These are phyloP conservation scores for Rhodotorula sphaerocarpa DNA, from an alignment of 768 basidiomycete genomes.

Conservation along the genomic window DNA sequence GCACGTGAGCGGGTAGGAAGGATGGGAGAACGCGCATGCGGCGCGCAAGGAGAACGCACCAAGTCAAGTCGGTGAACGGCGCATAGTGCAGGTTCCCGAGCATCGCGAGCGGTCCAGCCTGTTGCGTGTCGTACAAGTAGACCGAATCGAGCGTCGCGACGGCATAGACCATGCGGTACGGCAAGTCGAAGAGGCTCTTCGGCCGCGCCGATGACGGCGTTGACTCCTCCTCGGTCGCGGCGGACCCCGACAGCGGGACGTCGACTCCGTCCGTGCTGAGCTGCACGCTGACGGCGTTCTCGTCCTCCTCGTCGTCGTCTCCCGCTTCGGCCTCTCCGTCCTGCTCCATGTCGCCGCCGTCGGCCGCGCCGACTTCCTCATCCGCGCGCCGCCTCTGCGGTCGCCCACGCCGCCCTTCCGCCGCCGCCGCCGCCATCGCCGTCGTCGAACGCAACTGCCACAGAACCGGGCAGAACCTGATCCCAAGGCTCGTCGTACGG, in stretches of 20 bases:
- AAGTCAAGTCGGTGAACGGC: slow-evolving; percentile 92
- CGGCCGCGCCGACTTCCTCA: no score
- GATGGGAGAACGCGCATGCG: not conserved
- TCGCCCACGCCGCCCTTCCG: not conserved
- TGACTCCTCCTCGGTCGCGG: slow-evolving; percentile 45
- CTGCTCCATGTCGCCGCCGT: no score
- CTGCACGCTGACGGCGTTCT: not conserved
- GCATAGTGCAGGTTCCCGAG: slow-evolving; percentile 93
- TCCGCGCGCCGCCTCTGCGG: no score
- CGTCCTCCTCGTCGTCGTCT: slow-evolving; percentile 43
- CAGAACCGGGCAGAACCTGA: slow-evolving; percentile 83
- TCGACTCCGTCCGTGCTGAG: slow-evolving; percentile 42
- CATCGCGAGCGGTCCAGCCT: slow-evolving; percentile 79
- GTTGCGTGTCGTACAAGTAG: slow-evolving; percentile 92
- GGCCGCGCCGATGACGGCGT: no score
- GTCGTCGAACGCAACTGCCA: slow-evolving; percentile 60
- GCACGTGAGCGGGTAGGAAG: not conserved
- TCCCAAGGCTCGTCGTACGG: slow-evolving; percentile 88
- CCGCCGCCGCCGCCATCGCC: not conserved
- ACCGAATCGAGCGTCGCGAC: slow-evolving; percentile 95
- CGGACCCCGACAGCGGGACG: slow-evolving; percentile 51
- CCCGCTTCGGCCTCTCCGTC: slow-evolving; percentile 17
- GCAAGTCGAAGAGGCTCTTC: slow-evolving; percentile 68
- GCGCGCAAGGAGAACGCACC: slow-evolving; percentile 59
- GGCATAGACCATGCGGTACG: slow-evolving; percentile 89